These are phyloP conservation scores for Wallemia hederae DNA, from an alignment of 1,284 basidiomycete species.

Conservation along the genomic window DNA sequence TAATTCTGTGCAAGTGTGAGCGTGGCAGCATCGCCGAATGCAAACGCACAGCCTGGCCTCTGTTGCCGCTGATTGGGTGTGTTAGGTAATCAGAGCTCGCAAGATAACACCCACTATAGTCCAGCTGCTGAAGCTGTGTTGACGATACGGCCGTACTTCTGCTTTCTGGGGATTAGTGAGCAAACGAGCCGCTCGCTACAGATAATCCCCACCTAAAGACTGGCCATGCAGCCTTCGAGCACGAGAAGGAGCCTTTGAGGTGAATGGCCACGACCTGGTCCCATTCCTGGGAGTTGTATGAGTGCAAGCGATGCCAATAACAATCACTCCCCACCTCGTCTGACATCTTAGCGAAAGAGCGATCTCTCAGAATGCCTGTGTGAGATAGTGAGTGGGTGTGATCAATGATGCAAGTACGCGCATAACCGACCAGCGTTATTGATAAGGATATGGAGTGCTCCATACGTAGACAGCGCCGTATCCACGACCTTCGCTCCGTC, in stretches of 20 bases:
- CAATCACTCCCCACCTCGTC: constrained; percentile 26
- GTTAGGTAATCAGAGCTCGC: constrained; percentile 10
- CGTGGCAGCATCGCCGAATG: background rate
- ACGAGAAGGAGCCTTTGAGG: constrained; percentile 79
- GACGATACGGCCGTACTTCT: constrained; percentile 51
- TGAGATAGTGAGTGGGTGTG: constrained; percentile 8
- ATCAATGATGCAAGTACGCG: constrained; percentile 32
- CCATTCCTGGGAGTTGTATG: constrained; percentile 26
- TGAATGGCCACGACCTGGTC: constrained; percentile 69
- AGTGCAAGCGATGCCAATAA: background rate
- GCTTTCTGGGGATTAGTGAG: constrained; percentile 2
- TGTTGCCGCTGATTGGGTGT: constrained; percentile 42
- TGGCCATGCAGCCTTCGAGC: constrained; percentile 88
- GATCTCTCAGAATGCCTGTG: constrained; percentile 16
- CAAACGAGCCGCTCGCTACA: background rate
- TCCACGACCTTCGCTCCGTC: constrained; percentile 69
- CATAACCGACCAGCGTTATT: constrained; percentile 56
- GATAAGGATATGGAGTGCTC: constrained; percentile 50
- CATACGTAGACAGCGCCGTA: constrained; percentile 63
- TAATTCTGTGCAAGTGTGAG: constrained; percentile 24
- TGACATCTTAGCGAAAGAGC: constrained; percentile 62
- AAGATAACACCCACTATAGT: constrained; percentile 30
- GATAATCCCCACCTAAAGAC: constrained; percentile 68
- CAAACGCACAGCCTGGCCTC: constrained; percentile 44
- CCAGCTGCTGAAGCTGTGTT: constrained; percentile 77